These are phyloP conservation scores for Priceomyces carsonii DNA, from an alignment of 805 yeast genomes.

Conservation along the genomic window DNA sequence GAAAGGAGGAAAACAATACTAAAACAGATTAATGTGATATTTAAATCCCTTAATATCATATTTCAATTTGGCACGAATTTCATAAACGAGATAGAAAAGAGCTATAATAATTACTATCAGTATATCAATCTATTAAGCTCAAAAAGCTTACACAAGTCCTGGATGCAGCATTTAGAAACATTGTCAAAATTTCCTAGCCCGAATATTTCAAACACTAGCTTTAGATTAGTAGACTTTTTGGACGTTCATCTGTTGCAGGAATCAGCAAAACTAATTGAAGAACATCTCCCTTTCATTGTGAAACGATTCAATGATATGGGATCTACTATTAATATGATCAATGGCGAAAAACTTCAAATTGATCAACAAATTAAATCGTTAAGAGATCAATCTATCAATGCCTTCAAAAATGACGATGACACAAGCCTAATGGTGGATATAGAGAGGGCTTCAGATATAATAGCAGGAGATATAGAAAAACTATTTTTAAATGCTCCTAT, in stretches of 20 bases:
- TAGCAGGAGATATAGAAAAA: slow-evolving; percentile 14
- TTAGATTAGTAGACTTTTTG: slow-evolving; percentile 34
- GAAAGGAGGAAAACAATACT: slow-evolving; percentile 27
- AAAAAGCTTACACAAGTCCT: slow-evolving; percentile 41
- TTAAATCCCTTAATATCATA: slow-evolving; percentile 48
- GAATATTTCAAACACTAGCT: slow-evolving; percentile 25
- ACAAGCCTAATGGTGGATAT: slow-evolving; percentile 11
- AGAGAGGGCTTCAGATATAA: slow-evolving; percentile 4
- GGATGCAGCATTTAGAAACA: slow-evolving; percentile 34
- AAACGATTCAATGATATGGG: slow-evolving; percentile 32
- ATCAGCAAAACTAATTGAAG: slow-evolving; percentile 29
- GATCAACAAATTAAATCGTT: slow-evolving; percentile 43
- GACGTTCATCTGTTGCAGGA: slow-evolving; percentile 24
- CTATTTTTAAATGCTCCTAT: slow-evolving; percentile 7
- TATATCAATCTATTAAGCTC: slow-evolving; percentile 37
- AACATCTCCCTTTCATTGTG: slow-evolving; percentile 30
- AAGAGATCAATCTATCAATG: slow-evolving; percentile 35
- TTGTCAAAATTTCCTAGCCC: slow-evolving; percentile 39
- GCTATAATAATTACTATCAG: slow-evolving; percentile 39
- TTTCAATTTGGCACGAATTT: slow-evolving; percentile 51
- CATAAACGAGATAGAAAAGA: slow-evolving; percentile 49
- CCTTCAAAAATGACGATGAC: slow-evolving; percentile 22
- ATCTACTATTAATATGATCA: slow-evolving; percentile 35
- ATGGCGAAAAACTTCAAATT: slow-evolving; percentile 34
- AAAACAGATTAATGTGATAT: slow-evolving; percentile 39